phyloP scores from a whole-genome alignment of 768 basidiomycete species.

The Leccinum subgranulosum region DNA sequence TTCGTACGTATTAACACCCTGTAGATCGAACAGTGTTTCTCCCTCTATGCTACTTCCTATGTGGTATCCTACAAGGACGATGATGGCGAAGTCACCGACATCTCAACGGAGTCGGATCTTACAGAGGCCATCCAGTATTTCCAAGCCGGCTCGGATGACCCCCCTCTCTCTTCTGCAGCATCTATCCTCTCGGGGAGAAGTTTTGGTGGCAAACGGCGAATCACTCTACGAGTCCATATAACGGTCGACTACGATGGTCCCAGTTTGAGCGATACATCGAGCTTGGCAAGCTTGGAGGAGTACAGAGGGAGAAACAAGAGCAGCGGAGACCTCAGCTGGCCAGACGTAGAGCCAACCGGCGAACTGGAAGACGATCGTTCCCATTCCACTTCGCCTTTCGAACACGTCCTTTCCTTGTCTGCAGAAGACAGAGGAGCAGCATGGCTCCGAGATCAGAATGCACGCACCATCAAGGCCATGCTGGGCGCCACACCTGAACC shows the following conservation, averaged over 20 bases:
- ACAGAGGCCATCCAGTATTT: conserved; percentile 89
- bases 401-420: conserved; percentile 39
- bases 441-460: conserved; percentile 83
- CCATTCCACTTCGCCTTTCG: conserved; percentile 41
- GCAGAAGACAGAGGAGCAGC: conserved; percentile 67
- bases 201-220: conserved; percentile 65
- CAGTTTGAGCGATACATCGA: conserved; percentile 85
- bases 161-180: conserved; percentile 64
- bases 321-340: conserved; percentile 40
- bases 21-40: conserved; percentile 85
- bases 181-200: conserved; percentile 69
- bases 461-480: conserved; percentile 58
- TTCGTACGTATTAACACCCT: conserved; percentile 1
- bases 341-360: conserved; percentile 41
- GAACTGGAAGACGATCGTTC: conserved; percentile 58
- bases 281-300: conserved; percentile 76
- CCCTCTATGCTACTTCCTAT: conserved; percentile 66
- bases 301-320: conserved; percentile 59
- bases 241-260: conserved; percentile 88
- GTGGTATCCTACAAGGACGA: conserved; percentile 84
- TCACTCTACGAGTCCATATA: conserved; percentile 75
- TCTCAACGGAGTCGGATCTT: conserved; percentile 69
- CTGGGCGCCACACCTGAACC: conserved; percentile 56
- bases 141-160: conserved; percentile 70
- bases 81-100: conserved; percentile 73